These are phyloP conservation scores for Pseudonitzschia delicatissima DNA, from an alignment of 108 stramenopile species.

Conservation along the genomic window DNA sequence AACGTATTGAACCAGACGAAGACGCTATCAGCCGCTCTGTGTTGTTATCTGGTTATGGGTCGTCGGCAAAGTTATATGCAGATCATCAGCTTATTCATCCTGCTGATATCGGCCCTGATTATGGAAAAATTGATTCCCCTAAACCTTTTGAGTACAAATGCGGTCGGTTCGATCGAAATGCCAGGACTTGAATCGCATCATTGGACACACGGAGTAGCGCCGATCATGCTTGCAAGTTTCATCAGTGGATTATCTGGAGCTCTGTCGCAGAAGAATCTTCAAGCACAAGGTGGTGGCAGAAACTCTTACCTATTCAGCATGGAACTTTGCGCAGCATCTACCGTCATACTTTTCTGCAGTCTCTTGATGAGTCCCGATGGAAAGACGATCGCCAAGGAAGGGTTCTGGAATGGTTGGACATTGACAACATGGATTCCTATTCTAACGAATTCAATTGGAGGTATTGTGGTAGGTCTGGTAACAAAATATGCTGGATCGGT, in stretches of 20 bases:
- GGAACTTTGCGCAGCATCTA: conserved; percentile 80
- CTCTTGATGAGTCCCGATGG: conserved; percentile 69
- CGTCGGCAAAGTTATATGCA: conserved; percentile 76
- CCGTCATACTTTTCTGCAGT: conserved; percentile 36
- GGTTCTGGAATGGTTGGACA: conserved; percentile 84
- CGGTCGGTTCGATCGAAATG: background rate
- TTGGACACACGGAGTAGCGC: conserved; percentile 76
- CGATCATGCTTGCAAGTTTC: conserved; percentile 76
- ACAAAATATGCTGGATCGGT: conserved; percentile 91
- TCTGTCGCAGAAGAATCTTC: conserved; percentile 86
- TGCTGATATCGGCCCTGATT: conserved; percentile 75
- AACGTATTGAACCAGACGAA: conserved; percentile 97
- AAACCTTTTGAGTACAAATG: conserved; percentile 31
- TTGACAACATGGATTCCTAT: conserved; percentile 75
- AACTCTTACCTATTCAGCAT: conserved; percentile 86
- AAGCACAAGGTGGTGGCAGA: conserved; percentile 50
- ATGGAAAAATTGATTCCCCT: conserved; percentile 60
- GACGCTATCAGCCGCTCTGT: conserved; percentile 90
- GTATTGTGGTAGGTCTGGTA: conserved; percentile 92
- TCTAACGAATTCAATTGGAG: conserved; percentile 82
- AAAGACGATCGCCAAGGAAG: conserved; percentile 43
- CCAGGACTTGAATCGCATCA: conserved; percentile 42
- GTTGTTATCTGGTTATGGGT: conserved; percentile 89
- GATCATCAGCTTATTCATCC: conserved; percentile 77
- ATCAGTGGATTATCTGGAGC: conserved; percentile 90